phyloP scores from a whole-genome alignment of 2,329 filamentous ascomycete genomes.

The Diaporthe nobilis region DNA sequence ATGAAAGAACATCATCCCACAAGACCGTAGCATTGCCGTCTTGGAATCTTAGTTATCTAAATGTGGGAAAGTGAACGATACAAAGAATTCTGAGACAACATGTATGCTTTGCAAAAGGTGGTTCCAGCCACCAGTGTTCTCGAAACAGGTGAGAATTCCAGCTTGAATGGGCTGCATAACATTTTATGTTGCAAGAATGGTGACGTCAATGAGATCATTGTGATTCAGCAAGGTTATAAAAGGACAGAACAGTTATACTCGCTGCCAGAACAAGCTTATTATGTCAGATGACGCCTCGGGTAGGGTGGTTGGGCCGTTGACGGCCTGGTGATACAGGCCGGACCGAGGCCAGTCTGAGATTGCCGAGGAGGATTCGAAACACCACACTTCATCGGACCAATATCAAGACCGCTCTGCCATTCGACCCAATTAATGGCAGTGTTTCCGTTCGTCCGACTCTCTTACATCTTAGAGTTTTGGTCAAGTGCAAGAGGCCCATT shows the following conservation, averaged over 20 bases:
- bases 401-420: neutral
- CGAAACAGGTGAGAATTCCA: neutral
- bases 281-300: neutral
- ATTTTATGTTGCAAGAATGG: too few relatives aligned
- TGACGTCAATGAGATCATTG: neutral
- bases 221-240: neutral
- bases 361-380: neutral
- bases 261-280: neutral
- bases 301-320: neutral
- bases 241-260: rapidly evolving
- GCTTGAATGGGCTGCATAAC: neutral
- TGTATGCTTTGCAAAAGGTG: neutral
- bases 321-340: neutral
- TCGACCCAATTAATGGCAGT: too few relatives aligned
- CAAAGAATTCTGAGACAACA: neutral
- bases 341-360: neutral
- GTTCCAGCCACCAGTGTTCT: neutral
- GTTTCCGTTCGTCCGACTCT: neutral
- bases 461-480: neutral
- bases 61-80: neutral
- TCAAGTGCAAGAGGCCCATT: neutral
- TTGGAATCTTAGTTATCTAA: neutral
- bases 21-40: neutral
- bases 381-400: neutral
- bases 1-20: rapidly evolving